Base-by-base conservation (phyloP, 163 green algal genomes). In the Chloroidium sp. region DNA sequence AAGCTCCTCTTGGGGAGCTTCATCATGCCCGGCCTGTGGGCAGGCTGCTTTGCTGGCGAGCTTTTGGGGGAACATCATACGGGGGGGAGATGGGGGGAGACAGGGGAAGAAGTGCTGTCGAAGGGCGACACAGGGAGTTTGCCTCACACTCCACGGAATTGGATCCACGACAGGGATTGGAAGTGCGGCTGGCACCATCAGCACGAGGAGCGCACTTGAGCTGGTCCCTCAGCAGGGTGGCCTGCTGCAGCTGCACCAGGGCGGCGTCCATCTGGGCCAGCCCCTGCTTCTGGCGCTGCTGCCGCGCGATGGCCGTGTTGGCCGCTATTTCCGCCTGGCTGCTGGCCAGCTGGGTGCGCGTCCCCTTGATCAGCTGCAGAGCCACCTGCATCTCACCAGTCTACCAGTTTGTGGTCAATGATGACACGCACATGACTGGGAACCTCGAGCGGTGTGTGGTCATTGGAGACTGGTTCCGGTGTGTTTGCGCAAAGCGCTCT, bases 221-320 rank as follows among this genome's bases (percentile, higher is more conserved):
- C 6, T 78, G 78, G 1, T 89, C 79, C 76, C 92, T 90, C 77
- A 95, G 80, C 62, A 90, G 83, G 69, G 84, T 76, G 1, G 85
- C 88, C 59, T 88, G 64, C 82, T 92, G 85, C 59, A 95, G 84
- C 78, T 90, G 87, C n/a, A 59, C 76, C 61, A 92, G 80, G 69
- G 90, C 83, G 77, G 92, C 88, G 78, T 94, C 84, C 74, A 94
- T 83, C 76, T 85, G 78, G 78, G 90, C 84, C 77, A 90, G 89
- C 14, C 75, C 82, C 82, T 93, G 87, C 83, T 95, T 95, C 76
- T 87, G 88, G 75, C 89, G 87, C 3, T 90, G 94, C 76, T 89
- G 87, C 36, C 82, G 79, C 36, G 89, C 88, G 13, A 97, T 89
- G 4, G 82, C 79, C 69, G 95, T 84, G 82, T 93, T 93, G 14